Percentiles rank a stretch among this genome's conserved stretches.
These are phyloP conservation scores for Gamsiella multidivaricata DNA, from an alignment of 192 early-diverging fungal species.

Conservation along the genomic window DNA sequence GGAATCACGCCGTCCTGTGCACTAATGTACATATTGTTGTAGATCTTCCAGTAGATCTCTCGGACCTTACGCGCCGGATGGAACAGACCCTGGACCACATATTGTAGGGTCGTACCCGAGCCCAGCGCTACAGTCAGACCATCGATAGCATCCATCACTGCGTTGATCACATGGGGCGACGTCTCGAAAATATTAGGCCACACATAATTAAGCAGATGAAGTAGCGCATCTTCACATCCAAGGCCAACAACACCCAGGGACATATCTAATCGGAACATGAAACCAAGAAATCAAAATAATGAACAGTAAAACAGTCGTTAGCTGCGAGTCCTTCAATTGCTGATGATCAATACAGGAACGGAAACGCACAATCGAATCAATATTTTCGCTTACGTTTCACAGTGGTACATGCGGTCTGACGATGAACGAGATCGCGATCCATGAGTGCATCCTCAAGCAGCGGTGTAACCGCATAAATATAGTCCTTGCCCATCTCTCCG, in stretches of 20 bases:
- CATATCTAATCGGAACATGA: too few species aligned
- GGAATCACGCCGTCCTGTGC: slow-evolving; percentile 92
- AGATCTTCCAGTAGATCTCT: slow-evolving; percentile 99
- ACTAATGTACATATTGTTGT: slow-evolving; percentile 94
- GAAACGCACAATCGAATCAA: too few species aligned
- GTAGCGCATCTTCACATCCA: slow-evolving; percentile 92
- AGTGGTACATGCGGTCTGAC: slow-evolving; percentile 95
- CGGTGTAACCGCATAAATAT: slow-evolving; percentile 96
- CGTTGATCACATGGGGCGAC: slow-evolving; percentile 96
- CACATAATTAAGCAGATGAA: slow-evolving; percentile 93
- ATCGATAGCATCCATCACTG: slow-evolving; percentile 97
- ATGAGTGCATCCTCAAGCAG: slow-evolving; percentile 96
- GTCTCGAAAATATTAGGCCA: slow-evolving; percentile 99
- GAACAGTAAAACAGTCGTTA: neutral
- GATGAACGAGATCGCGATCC: slow-evolving; percentile 97
- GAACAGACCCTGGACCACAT: slow-evolving; percentile 92
- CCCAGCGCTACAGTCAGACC: slow-evolving; percentile 92
- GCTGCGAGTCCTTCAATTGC: neutral
- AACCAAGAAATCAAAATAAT: neutral
- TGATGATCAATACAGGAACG: too few species aligned
- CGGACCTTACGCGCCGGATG: slow-evolving; percentile 95
- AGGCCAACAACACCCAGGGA: slow-evolving; percentile 92
- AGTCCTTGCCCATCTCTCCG: slow-evolving; percentile 98
- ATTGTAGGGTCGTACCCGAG: slow-evolving; percentile 84
- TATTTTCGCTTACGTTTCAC: slow-evolving; percentile 78